Base-by-base conservation (phyloP, 441 rosid species). In the Brassica balearica region DNA sequence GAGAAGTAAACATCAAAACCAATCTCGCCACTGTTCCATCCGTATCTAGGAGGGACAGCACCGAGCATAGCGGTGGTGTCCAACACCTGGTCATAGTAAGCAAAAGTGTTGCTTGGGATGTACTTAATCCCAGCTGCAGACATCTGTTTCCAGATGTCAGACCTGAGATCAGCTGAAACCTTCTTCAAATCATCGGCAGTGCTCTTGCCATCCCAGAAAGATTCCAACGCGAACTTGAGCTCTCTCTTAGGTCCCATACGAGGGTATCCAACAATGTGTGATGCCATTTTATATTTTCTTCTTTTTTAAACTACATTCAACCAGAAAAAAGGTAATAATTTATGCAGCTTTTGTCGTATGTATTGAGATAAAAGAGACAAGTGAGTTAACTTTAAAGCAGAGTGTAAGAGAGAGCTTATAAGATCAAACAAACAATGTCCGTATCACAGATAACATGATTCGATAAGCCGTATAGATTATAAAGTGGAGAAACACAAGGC, bases 211-310 rank as follows among this genome's bases (percentile, higher is more conserved):
- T 95, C 99, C 99, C 99, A 95, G 88, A 95, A 95, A 11, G 98
- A 93, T 43, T 95, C 99, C 92, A 93, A 80, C 1, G 99, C 98
- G 63, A 93, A 95, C 85, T 93, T 95, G 76, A 95, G 97, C 93
- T 93, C 98, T 76, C 98, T 95, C 88, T 93, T 95, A 69, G 99
- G 99, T 62, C 99, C 99, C 99, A 95, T 95, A 62, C 98, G 96
- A 41, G 99, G 99, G 38, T 95, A 95, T 87, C 99, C 98, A 90
- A 91, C 98, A 84, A 95, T 84, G 85, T 95, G 99, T 48, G 98
- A 91, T 5, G 95, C 96, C 98, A 93, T 95, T 87, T 75, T 84
- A 61, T 76, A n/a, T 62, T 0, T 19, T 55, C 41, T 34, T 46
- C 9, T 53, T 19, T 6, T 20, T 11, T 41, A 20, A 62, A 65